A percentile compares a stretch with the other conserved stretches of the same genome.
phyloP scores from a whole-genome alignment of 2,329 filamentous ascomycete species.

The Penicillium brasilianum region DNA sequence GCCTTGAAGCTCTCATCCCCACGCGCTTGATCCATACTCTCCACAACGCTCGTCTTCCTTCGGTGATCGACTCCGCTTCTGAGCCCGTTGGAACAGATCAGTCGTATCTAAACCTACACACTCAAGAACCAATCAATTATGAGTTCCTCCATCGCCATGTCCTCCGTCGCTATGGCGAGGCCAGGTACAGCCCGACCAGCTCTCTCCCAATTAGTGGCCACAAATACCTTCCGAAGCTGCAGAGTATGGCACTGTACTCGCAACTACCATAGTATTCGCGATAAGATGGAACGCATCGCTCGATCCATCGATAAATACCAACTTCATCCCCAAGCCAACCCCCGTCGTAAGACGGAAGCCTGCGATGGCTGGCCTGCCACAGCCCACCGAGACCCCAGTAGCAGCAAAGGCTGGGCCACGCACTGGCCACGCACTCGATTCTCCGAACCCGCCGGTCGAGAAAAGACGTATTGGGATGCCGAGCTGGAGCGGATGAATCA shows the following conservation, averaged over 20 bases:
- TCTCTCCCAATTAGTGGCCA: slow-evolving; percentile 17
- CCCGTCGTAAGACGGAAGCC: slow-evolving; percentile 10
- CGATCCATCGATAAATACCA: slow-evolving; percentile 16
- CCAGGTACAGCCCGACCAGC: slow-evolving; percentile 15
- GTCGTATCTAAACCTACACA: background rate
- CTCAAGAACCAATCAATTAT: slow-evolving; percentile 15
- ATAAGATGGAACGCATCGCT: slow-evolving; percentile 18
- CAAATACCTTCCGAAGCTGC: slow-evolving; percentile 14
- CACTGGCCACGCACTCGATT: slow-evolving; percentile 19
- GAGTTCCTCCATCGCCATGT: slow-evolving; percentile 22
- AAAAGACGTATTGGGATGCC: slow-evolving; percentile 28
- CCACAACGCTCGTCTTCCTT: background rate
- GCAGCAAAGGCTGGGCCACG: slow-evolving; percentile 8
- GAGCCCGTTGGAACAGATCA: background rate
- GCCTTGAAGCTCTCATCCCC: slow-evolving; percentile 8
- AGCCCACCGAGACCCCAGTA: slow-evolving; percentile 8
- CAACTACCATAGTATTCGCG: slow-evolving; percentile 11
- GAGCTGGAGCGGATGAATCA: slow-evolving; percentile 30
- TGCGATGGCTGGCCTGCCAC: slow-evolving; percentile 14
- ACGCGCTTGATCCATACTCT: slow-evolving; percentile 11
- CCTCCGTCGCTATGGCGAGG: slow-evolving; percentile 11
- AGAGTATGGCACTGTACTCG: slow-evolving; percentile 21
- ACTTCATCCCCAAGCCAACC: slow-evolving; percentile 16
- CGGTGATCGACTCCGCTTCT: background rate
- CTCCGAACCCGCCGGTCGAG: slow-evolving; percentile 13